Evolutionary conservation across 2,329 filamentous ascomycete species (phyloP).

Genomic region (Exophiala sp.): DNA sequence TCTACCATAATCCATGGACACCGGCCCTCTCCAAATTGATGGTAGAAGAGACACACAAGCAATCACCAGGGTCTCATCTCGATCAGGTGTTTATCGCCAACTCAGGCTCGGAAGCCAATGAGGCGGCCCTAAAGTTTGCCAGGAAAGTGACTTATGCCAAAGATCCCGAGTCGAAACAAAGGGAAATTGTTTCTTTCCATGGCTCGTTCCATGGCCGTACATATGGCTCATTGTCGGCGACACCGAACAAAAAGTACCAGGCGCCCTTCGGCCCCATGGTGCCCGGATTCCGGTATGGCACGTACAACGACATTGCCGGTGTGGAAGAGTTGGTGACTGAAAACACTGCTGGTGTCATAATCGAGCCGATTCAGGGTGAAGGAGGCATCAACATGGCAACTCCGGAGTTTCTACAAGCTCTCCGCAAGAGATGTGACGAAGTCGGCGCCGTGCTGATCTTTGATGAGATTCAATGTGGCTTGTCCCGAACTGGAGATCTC

Average conservation of each 20-base stretch:
- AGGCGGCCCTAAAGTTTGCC: conserved; percentile 95
- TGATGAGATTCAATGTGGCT: conserved; percentile 95
- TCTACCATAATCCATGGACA: conserved; percentile 96
- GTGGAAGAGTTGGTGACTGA: conserved; percentile 71
- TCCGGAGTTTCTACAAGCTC: conserved; percentile 72
- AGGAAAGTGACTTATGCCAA: conserved; percentile 77
- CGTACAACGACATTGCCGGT: conserved; percentile 71
- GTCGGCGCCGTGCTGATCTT: conserved; percentile 87
- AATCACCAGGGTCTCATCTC: conserved; percentile 44
- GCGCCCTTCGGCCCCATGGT: conserved; percentile 92
- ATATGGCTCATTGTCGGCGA: conserved; percentile 91
- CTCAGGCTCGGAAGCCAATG: conserved; percentile 93
- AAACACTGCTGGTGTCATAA: conserved; percentile 84
- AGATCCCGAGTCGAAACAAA: conserved; percentile 66
- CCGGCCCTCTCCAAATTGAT: conserved; percentile 80
- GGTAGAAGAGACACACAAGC: conserved; percentile 70
- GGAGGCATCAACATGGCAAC: conserved; percentile 82
- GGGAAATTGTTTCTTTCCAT: conserved; percentile 83
- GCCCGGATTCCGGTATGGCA: conserved; percentile 82
- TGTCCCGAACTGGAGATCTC: conserved; percentile 76
- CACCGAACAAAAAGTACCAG: conserved; percentile 97
- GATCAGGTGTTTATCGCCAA: conserved; percentile 87
- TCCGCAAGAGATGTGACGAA: conserved; percentile 77
- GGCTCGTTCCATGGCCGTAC: conserved; percentile 94
- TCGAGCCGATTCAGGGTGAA: conserved; percentile 97